These are phyloP conservation scores for Candida frijolesensis DNA, from an alignment of 1,139 yeast species.

Conservation along the genomic window DNA sequence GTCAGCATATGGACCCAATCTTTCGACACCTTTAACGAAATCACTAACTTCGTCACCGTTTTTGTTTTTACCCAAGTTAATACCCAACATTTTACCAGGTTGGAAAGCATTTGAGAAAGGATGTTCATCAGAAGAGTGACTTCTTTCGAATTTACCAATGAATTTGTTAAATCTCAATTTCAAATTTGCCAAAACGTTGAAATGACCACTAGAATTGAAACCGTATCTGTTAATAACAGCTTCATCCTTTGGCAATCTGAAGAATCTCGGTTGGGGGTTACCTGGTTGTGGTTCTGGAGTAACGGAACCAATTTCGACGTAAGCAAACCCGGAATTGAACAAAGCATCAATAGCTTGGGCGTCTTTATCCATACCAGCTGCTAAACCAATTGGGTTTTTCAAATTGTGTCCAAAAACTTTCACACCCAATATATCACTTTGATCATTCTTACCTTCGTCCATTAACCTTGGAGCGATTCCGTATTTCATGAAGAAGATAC, in stretches of 20 bases:
- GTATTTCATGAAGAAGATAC: constrained; percentile 67
- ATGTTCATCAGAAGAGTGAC: constrained; percentile 24
- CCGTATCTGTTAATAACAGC: constrained; percentile 96
- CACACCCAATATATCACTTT: constrained; percentile 57
- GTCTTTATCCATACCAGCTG: constrained; percentile 95
- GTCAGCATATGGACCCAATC: constrained; percentile 84
- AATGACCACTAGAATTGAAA: constrained; percentile 89
- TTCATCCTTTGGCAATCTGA: constrained; percentile 78
- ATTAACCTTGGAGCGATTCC: constrained; percentile 68
- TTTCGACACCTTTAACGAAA: constrained; percentile 79
- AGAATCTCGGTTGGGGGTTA: constrained; percentile 87
- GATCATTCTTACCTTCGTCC: constrained; percentile 46
- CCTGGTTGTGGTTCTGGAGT: constrained; percentile 96
- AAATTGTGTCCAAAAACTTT: constrained; percentile 65
- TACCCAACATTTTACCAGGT: constrained; percentile 68
- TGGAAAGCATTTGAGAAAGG: constrained; percentile 58
- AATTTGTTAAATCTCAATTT: constrained; percentile 58
- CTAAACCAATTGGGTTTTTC: constrained; percentile 83
- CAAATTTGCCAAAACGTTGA: constrained; percentile 65
- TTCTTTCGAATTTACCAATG: constrained; percentile 21
- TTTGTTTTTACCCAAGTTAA: constrained; percentile 91
- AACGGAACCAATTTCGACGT: constrained; percentile 90
- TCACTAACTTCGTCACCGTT: constrained; percentile 87
- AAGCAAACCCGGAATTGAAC: constrained; percentile 78
- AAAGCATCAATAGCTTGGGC: constrained; percentile 91